Base-by-base conservation (phyloP, 2,329 filamentous ascomycete species). In the Exophiala lecanii-corni region DNA sequence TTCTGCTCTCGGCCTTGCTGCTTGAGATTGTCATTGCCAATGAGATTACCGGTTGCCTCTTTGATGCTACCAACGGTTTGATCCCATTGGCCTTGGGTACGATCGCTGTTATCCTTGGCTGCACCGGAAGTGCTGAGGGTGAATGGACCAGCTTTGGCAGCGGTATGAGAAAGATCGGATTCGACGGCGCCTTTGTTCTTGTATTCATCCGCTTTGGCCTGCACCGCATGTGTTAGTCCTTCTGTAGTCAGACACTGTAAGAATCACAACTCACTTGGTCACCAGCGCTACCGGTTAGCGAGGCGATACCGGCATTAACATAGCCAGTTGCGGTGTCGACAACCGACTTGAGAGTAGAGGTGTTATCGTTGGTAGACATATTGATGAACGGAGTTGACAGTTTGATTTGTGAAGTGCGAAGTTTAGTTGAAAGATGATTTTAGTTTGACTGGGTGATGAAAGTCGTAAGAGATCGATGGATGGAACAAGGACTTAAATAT, bases 21-120 rank as follows among this genome's bases (percentile, higher is more conserved):
- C 71, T 89, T 91, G 41, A 96, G 66, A 23, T 72, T 74, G 67
- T 92, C 83, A 51, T 78, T 81, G 47, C 89, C 91, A 18, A 91
- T 54, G 4, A 91, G 57, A 13, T 82, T 81, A 45, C 91, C 91
- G 1, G 92, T 51, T 3, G 81, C 72, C 63, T 96, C 87, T 72
- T 96, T 96, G 32, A 82, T 82, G 1, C 84, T 78, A 39, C 89
- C 91, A n/a, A 89, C 60, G 4, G 88, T 94, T 69, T 96, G 89
- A 71, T 95, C 87, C 81, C 51, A 94, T 13, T 75, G 74, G 32
- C 91, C 89, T 13, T 78, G 62, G 16, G 74, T 70, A 53, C 89
- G 86, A 62, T 91, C 73, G 9, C 81, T 72, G 65, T 86, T 73
- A 65, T 95, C 87, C 55, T 78, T 74, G 50, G 82, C 76, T 25